These are phyloP conservation scores for Podaxis pistillaris DNA, from an alignment of 768 basidiomycete species.

Conservation along the genomic window DNA sequence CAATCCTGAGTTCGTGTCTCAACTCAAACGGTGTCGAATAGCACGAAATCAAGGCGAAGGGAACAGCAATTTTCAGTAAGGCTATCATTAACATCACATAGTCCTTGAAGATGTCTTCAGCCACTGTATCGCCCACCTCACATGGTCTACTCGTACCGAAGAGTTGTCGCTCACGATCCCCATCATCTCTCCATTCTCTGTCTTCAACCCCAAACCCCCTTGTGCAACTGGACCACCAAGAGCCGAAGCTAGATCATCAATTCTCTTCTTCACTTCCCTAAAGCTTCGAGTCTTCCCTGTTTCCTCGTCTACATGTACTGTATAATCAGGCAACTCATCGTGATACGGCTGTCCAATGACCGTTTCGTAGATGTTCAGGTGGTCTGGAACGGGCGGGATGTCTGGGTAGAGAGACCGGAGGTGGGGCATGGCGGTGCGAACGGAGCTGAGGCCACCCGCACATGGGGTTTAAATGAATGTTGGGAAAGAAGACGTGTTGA, in stretches of 20 bases:
- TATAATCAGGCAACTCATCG: slow-evolving; percentile 50
- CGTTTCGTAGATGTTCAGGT: slow-evolving; percentile 55
- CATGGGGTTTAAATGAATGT: background rate
- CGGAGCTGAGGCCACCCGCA: background rate
- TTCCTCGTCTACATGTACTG: slow-evolving; percentile 51
- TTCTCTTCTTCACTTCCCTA: slow-evolving; percentile 48
- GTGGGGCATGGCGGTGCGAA: slow-evolving; percentile 37
- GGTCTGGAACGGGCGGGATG: slow-evolving; percentile 39
- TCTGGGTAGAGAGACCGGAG: slow-evolving; percentile 57
- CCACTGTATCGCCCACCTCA: background rate
- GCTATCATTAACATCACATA: slow-evolving; percentile 31
- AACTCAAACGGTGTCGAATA: slow-evolving; percentile 36
- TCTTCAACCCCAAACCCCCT: slow-evolving; percentile 55
- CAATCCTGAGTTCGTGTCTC: slow-evolving; percentile 29
- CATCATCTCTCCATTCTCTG: slow-evolving; percentile 51
- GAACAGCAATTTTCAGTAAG: slow-evolving; percentile 27
- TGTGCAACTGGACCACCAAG: slow-evolving; percentile 40
- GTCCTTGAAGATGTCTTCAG: slow-evolving; percentile 23
- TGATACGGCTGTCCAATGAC: slow-evolving; percentile 55
- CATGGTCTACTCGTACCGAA: slow-evolving; percentile 38
- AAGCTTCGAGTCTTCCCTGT: slow-evolving; percentile 46
- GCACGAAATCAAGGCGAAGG: slow-evolving; percentile 34
- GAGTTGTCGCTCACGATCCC: slow-evolving; percentile 72
- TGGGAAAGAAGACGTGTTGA: background rate
- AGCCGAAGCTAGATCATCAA: slow-evolving; percentile 55